phyloP scores from a whole-genome alignment of 192 early-diverging fungal species.

The Backusella liffmaniae region DNA sequence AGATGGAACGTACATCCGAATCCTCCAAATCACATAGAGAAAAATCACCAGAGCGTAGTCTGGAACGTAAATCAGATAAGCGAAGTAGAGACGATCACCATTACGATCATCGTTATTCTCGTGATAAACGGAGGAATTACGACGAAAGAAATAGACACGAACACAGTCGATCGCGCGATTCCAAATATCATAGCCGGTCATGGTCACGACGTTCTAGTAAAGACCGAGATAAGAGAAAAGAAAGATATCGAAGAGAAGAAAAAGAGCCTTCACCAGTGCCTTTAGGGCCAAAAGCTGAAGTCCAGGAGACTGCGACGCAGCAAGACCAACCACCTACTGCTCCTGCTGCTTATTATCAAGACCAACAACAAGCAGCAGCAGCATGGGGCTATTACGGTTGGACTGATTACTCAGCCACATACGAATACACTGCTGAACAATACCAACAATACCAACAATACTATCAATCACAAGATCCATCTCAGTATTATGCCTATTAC shows the following conservation, averaged over 20 bases:
- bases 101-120: constrained; percentile 9
- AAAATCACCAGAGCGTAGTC: constrained; percentile 15
- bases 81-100: constrained; percentile 21
- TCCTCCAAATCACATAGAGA: constrained; percentile 12
- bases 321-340: constrained; percentile 12
- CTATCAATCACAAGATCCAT: constrained; percentile 11
- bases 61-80: constrained; percentile 8
- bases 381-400: constrained; percentile 3
- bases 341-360: constrained; percentile 21
- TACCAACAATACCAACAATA: constrained; percentile 18
- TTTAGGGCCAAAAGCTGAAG: constrained; percentile 16
- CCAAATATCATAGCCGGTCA: background rate
- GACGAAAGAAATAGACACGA: constrained; percentile 19
- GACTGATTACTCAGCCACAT: constrained; percentile 11
- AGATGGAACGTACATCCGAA: constrained; percentile 8
- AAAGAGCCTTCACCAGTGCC: constrained; percentile 10
- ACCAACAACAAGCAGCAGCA: background rate
- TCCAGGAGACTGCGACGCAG: background rate
- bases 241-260: constrained; percentile 15
- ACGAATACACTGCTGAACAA: constrained; percentile 13
- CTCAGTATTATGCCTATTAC: constrained; percentile 9
- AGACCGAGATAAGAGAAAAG: background rate
- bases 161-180: constrained; percentile 5
- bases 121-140: constrained; percentile 14
- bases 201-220: constrained; percentile 6